A percentile compares a stretch with the other conserved stretches of the same genome.
phyloP scores from a whole-genome alignment of 495 filamentous ascomycete species.

The Talaromyces proteolyticus region DNA sequence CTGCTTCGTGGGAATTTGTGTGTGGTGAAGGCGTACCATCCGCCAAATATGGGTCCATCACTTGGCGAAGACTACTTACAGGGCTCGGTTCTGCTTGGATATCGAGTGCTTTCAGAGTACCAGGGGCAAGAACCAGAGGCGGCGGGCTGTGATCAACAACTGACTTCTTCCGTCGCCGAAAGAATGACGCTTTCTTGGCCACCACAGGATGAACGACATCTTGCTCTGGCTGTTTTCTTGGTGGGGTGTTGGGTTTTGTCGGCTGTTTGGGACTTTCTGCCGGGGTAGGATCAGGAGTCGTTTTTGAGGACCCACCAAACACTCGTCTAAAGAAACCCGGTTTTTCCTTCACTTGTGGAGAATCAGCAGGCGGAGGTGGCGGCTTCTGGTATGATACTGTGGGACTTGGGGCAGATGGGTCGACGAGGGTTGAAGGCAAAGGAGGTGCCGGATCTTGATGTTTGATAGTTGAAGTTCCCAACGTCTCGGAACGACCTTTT shows the following conservation, averaged over 20 bases:
- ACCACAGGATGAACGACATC: slow-evolving; percentile 50
- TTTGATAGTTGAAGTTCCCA: slow-evolving; percentile 30
- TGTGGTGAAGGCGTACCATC: slow-evolving; percentile 15
- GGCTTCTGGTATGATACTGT: slow-evolving; percentile 49
- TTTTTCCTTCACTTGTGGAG: slow-evolving; percentile 51
- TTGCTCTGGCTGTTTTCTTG: slow-evolving; percentile 31
- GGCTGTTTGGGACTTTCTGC: slow-evolving; percentile 11
- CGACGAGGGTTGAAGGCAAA: slow-evolving; percentile 8
- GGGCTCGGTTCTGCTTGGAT: slow-evolving; percentile 56
- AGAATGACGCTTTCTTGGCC: slow-evolving; percentile 88
- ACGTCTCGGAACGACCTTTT: slow-evolving; percentile 30
- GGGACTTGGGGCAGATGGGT: slow-evolving; percentile 44
- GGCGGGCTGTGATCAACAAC: slow-evolving; percentile 48
- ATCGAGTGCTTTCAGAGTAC: slow-evolving; percentile 18
- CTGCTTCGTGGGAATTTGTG: slow-evolving; percentile 15
- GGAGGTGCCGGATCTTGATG: slow-evolving; percentile 6
- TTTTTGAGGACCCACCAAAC: slow-evolving; percentile 60
- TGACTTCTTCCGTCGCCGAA: slow-evolving; percentile 88
- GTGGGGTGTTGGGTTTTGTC: slow-evolving; percentile 5
- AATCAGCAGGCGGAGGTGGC: slow-evolving; percentile 24
- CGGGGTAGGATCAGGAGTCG: slow-evolving; percentile 17
- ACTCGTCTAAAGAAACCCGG: slow-evolving; percentile 91
- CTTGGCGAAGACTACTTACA: slow-evolving; percentile 79
- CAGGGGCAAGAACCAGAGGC: slow-evolving; percentile 24
- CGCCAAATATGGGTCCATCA: slow-evolving; percentile 81